Conservation (phyloP, 352 stramenopile genomes). For the Phytophthora rubi region DNA sequence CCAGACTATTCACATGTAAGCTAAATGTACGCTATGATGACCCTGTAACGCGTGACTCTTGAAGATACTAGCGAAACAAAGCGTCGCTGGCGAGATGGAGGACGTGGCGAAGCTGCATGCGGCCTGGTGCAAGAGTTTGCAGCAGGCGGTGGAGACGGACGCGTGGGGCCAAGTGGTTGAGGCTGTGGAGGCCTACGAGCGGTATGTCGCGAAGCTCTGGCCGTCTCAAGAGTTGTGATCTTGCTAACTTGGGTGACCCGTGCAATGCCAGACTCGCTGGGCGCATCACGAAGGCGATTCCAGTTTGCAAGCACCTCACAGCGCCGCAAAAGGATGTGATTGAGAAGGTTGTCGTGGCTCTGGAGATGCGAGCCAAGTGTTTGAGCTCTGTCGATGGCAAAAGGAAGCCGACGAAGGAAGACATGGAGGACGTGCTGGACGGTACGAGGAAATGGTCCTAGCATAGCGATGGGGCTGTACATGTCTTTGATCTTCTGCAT, state of each 20-base stretch:
- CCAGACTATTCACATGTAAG: too few species aligned
- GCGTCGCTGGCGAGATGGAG: slow-evolving; percentile 36
- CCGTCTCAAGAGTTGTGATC: background rate
- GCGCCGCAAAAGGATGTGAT: slow-evolving; percentile 47
- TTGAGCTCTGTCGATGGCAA: slow-evolving; percentile 67
- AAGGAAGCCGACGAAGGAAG: slow-evolving; percentile 64
- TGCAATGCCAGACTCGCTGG: slow-evolving; percentile 40
- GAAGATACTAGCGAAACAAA: slow-evolving; percentile 1
- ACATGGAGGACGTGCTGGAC: slow-evolving; percentile 68
- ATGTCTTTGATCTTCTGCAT: background rate
- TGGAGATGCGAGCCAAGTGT: slow-evolving; percentile 62
- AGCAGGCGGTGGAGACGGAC: slow-evolving; percentile 68
- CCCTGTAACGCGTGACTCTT: slow-evolving; percentile 5
- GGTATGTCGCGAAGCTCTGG: slow-evolving; percentile 36
- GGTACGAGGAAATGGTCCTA: slow-evolving; percentile 31
- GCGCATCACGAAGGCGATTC: slow-evolving; percentile 41
- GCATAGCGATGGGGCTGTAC: background rate
- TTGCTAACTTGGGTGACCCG: slow-evolving; percentile 1
- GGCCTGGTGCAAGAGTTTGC: slow-evolving; percentile 61
- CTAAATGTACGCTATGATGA: slow-evolving; percentile 8
- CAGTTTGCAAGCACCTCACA: slow-evolving; percentile 54
- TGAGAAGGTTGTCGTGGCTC: slow-evolving; percentile 47
- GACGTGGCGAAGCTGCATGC: slow-evolving; percentile 57
- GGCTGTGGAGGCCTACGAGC: slow-evolving; percentile 77
- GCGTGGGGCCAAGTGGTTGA: slow-evolving; percentile 77